Percentiles rank a stretch among this genome's conserved stretches.
Conservation (phyloP, 2,329 filamentous ascomycete genomes). For the Ustulina deusta region DNA sequence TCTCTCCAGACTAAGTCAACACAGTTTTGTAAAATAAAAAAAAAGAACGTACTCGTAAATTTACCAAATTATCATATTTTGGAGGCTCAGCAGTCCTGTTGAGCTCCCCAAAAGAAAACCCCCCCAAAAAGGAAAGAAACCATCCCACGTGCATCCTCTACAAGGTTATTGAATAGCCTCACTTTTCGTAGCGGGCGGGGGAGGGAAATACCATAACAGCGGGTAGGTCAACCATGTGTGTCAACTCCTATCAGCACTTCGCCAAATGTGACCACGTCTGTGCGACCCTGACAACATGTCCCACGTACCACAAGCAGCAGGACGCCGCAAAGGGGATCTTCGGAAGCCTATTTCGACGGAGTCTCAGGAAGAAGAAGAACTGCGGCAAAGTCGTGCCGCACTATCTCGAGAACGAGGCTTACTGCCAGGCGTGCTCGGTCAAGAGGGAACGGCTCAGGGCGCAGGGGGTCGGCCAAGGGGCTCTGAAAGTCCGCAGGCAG, state of each 20-base stretch:
- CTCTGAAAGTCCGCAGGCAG: constrained; percentile 38
- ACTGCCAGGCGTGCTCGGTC: constrained; percentile 43
- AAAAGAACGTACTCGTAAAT: background rate
- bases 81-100: constrained; percentile 6
- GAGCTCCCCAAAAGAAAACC: background rate
- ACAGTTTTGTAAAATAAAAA: background rate
- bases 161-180: constrained; percentile 8
- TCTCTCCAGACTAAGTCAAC: background rate
- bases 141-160: background rate
- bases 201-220: background rate
- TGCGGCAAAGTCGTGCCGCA: constrained; percentile 45
- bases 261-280: constrained; percentile 43
- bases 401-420: constrained; percentile 28
- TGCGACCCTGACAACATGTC: constrained; percentile 40
- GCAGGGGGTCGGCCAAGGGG: constrained; percentile 41
- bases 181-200: background rate
- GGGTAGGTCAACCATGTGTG: constrained; percentile 42
- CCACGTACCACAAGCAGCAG: constrained; percentile 43
- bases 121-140: background rate
- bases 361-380: constrained; percentile 32
- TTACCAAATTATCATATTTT: background rate
- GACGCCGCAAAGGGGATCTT: constrained; percentile 39
- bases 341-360: constrained; percentile 37
- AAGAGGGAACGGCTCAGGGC: constrained; percentile 33
- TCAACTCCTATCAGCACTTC: constrained; percentile 42